Base-by-base conservation (phyloP, 331 rosid species). In the Spiraea crenata region DNA sequence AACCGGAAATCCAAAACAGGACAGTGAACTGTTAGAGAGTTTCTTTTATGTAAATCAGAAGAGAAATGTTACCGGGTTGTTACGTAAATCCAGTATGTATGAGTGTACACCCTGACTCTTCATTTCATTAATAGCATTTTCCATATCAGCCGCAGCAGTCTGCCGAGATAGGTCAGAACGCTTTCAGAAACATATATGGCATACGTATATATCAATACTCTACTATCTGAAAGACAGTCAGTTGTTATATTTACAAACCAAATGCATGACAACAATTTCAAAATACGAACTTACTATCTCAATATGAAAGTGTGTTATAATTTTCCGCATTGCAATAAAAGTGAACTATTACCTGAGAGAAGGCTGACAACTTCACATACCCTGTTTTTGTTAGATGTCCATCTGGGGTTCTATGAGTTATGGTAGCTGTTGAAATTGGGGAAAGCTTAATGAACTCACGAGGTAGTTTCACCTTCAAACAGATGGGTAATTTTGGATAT, bases 131-230 rank as follows among this genome's bases (percentile, higher is more conserved):
- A 93, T 85, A 69, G 99, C 88, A 77, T 76, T 87, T 81, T 78
- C 82, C 97, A 93, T 91, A 75, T 91, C 97, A 69, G 85, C 83
- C 58, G 99, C 96, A 42, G 97, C 99, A 63, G 80, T 84, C 99
- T 93, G 83, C 74, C 63, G 54, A 44, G n/a, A 74, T 54, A 65
- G 60, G 54, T 60, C 34, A 5, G 67, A 56, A 56, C n/a, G 73
- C 52, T 77, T 77, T 62, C 58, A 20, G 9, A 2, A 46, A 31
- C 34, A 19, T 41, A 48, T 34, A 10, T 19, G 20, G 17, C 31
- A 25, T 25, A 15, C 4, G 9, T 8, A n/a, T n/a, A 40, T 6
- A 61, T 44, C 15, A 16, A 38, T 61, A 61, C 48, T 38, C 66
- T 40, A 7, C 9, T 6, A 7, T 61, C 31, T 25, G 1, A 25